Evolutionary conservation across 1,284 basidiomycete genomes (phyloP).

Genomic region (Puccinia sorghi): DNA sequence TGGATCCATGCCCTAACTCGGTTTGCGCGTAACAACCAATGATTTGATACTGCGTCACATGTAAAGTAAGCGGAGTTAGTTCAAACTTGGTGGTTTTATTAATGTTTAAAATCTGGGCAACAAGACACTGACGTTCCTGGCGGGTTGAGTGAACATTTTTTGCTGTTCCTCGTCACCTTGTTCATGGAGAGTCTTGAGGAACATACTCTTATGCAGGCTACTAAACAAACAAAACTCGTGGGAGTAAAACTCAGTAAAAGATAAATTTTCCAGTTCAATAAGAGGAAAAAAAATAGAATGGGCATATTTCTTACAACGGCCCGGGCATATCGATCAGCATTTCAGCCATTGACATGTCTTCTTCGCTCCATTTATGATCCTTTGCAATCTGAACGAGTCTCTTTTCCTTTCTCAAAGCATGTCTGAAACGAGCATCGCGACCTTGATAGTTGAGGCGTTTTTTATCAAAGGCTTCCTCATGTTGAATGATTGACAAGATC

Average conservation of each 20-base stretch:
- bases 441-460: conserved; percentile 54
- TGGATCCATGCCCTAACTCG: conserved; percentile 71
- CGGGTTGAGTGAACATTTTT: conserved; percentile 55
- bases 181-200: conserved; percentile 56
- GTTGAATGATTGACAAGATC: conserved; percentile 53
- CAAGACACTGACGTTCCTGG: conserved; percentile 52
- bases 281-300: not conserved
- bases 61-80: not conserved
- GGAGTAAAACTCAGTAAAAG: conserved; percentile 9
- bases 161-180: conserved; percentile 56
- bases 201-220: conserved; percentile 56
- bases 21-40: conserved; percentile 58
- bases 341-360: conserved; percentile 53
- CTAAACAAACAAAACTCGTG: conserved; percentile 24
- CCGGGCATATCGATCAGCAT: conserved; percentile 55
- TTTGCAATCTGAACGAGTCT: conserved; percentile 57
- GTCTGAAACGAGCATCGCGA: conserved; percentile 56
- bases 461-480: conserved; percentile 56
- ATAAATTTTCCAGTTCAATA: not conserved
- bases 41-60: conserved; percentile 52
- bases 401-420: conserved; percentile 57
- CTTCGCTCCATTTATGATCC: conserved; percentile 55
- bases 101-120: not conserved
- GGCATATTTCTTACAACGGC: conserved; percentile 50
- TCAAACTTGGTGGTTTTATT: too few relatives aligned